phyloP scores from a whole-genome alignment of 805 yeast genomes.

The Candida nanaspora region DNA sequence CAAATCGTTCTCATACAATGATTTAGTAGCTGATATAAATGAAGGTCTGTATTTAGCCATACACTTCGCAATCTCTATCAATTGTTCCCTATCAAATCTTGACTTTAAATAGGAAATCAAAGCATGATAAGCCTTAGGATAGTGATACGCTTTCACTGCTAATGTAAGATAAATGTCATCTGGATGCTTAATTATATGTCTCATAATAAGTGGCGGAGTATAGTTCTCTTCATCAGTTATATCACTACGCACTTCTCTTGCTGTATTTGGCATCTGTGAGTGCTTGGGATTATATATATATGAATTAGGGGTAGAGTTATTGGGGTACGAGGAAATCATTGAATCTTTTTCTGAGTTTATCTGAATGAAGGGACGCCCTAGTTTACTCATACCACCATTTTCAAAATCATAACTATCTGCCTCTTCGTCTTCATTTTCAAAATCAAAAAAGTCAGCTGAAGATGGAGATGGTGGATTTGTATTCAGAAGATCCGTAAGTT shows the following conservation, averaged over 20 bases:
- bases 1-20: constrained; percentile 63
- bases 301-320: constrained; percentile 30
- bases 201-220: constrained; percentile 49
- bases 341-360: constrained; percentile 19
- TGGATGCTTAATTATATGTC: constrained; percentile 47
- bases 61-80: constrained; percentile 41
- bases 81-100: constrained; percentile 36
- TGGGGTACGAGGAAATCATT: constrained; percentile 25
- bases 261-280: constrained; percentile 43
- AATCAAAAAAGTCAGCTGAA: constrained; percentile 20
- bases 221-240: constrained; percentile 34
- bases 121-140: constrained; percentile 57
- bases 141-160: constrained; percentile 43
- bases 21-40: constrained; percentile 69
- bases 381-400: not conserved
- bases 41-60: constrained; percentile 68
- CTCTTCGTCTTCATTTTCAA: constrained; percentile 17
- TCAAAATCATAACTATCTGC: constrained; percentile 4
- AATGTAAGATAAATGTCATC: constrained; percentile 41
- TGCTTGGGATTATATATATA: constrained; percentile 45
- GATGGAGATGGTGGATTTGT: constrained; percentile 28
- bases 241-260: constrained; percentile 35
- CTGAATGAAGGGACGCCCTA: constrained; percentile 21
- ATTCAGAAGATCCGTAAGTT: constrained; percentile 31
- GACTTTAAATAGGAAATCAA: constrained; percentile 46